Conservation (phyloP, 495 filamentous ascomycete species). For the Ramalina intermedia region DNA sequence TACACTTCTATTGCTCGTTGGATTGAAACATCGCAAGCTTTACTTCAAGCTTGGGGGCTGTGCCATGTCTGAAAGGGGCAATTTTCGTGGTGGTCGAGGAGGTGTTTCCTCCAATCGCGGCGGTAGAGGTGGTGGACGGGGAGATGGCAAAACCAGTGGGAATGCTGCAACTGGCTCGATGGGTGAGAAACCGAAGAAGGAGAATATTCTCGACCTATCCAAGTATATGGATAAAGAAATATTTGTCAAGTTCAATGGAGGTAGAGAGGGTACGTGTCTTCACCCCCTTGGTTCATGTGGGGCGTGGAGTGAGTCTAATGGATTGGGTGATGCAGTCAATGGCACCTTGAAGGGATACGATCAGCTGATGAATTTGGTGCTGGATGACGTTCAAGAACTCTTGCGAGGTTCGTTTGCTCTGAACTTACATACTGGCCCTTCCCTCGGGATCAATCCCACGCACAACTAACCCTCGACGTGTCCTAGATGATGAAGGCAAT, state of each 20-base stretch:
- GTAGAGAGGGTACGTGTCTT: conserved; percentile 60
- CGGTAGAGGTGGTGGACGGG: conserved; percentile 31
- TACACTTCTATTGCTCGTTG: neutral
- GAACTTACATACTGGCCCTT: conserved; percentile 10
- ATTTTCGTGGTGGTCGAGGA: conserved; percentile 41
- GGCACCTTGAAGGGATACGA: conserved; percentile 90
- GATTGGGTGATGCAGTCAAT: conserved; percentile 39
- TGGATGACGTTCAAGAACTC: conserved; percentile 85
- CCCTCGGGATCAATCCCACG: neutral
- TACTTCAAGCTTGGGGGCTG: conserved; percentile 7
- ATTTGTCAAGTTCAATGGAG: conserved; percentile 90
- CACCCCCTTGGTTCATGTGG: neutral
- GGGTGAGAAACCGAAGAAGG: conserved; percentile 81
- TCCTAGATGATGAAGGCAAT: conserved; percentile 79
- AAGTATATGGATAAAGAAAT: conserved; percentile 97
- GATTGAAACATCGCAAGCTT: neutral
- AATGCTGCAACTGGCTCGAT: conserved; percentile 30
- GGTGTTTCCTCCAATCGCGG: conserved; percentile 23
- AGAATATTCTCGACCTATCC: conserved; percentile 87
- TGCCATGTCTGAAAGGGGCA: conserved; percentile 55
- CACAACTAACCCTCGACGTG: neutral
- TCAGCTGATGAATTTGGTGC: conserved; percentile 91
- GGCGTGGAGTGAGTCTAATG: conserved; percentile 2
- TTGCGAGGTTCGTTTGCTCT: conserved; percentile 51
- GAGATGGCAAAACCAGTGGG: conserved; percentile 24